These are phyloP conservation scores for Pouteria campechiana DNA, from an alignment of 179 eudicot species.

Conservation along the genomic window DNA sequence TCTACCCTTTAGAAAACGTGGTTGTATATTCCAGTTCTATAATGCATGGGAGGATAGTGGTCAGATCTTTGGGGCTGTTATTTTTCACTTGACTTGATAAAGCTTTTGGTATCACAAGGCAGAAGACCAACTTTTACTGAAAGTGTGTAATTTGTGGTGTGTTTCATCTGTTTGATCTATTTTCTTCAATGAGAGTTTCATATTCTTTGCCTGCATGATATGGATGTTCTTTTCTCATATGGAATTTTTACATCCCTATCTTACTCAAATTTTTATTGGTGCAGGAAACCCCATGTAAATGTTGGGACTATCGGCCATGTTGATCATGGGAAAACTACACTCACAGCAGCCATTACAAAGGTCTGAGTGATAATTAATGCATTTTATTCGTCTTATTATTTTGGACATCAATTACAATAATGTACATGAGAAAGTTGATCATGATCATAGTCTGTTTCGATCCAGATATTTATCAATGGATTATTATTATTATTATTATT, in stretches of 20 bases:
- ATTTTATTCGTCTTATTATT: background rate
- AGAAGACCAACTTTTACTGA: no score
- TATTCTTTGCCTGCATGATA: background rate
- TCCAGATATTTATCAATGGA: no score
- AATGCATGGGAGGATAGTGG: no score
- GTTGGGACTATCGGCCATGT: conserved; percentile 97
- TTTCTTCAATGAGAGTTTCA: background rate
- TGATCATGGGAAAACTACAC: conserved; percentile 97
- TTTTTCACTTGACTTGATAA: no score
- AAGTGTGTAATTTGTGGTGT: no score
- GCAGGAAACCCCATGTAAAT: conserved; percentile 93
- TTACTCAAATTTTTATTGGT: background rate
- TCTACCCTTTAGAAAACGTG: no score
- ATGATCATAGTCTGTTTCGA: background rate
- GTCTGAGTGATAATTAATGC: conserved; percentile 13
- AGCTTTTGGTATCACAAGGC: no score
- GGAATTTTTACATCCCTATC: background rate
- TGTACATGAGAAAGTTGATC: background rate
- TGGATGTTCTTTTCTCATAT: background rate
- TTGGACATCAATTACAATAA: background rate
- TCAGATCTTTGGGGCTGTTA: no score
- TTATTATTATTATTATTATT: no score
- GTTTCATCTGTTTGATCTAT: no score
- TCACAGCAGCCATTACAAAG: conserved; percentile 97
- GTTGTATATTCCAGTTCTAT: no score